Percentiles rank a stretch among this genome's conserved stretches.
Evolutionary conservation across 352 stramenopile genomes (phyloP).

Genomic region (Globisporangium cylindrosporum): DNA sequence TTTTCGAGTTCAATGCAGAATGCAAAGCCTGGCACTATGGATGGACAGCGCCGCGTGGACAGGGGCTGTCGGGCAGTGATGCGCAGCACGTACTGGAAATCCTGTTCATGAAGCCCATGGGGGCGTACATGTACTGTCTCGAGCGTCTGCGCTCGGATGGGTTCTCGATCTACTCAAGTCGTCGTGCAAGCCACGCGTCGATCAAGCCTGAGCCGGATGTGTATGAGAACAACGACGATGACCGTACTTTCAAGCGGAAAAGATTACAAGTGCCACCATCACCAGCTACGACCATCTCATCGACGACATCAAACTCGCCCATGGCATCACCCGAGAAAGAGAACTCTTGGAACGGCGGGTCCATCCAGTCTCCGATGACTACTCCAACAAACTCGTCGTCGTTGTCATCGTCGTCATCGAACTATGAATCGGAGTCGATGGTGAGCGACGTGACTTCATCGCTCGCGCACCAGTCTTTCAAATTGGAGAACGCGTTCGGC

Average conservation of each 20-base stretch:
- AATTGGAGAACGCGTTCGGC: constrained; percentile 34
- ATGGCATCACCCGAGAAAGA: constrained; percentile 42
- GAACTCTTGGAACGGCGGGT: constrained; percentile 9
- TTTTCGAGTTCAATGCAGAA: constrained; percentile 88
- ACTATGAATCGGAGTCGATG: constrained; percentile 19
- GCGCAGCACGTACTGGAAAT: constrained; percentile 77
- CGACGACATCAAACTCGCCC: constrained; percentile 30
- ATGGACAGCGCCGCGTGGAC: constrained; percentile 73
- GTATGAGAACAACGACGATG: constrained; percentile 50
- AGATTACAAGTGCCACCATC: constrained; percentile 34
- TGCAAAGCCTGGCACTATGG: constrained; percentile 90
- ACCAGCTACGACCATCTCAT: constrained; percentile 28
- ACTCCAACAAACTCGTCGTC: background rate
- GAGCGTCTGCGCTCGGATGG: constrained; percentile 71
- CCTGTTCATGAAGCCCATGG: constrained; percentile 83
- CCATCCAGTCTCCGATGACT: background rate
- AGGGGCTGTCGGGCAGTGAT: constrained; percentile 74
- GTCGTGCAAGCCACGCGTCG: constrained; percentile 55
- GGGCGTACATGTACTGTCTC: constrained; percentile 78
- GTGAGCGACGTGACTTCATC: constrained; percentile 6
- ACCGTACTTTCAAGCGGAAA: constrained; percentile 60
- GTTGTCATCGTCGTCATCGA: constrained; percentile 25
- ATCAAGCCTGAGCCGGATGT: constrained; percentile 53
- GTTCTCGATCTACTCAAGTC: constrained; percentile 81
- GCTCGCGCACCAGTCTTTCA: constrained; percentile 24